Conservation (phyloP, 768 basidiomycete species). For the Mrakia gelida region DNA sequence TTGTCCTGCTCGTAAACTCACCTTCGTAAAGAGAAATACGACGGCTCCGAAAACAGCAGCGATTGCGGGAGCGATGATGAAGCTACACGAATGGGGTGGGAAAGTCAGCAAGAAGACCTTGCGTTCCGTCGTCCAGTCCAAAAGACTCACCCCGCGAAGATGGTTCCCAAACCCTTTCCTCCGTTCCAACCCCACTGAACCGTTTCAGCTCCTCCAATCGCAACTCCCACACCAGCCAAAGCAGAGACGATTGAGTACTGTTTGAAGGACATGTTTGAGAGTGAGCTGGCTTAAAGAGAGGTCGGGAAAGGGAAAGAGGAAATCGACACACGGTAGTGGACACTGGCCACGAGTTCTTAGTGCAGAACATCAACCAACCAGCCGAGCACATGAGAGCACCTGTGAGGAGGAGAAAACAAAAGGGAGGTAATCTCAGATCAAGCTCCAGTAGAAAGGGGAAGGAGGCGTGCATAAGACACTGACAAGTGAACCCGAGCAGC, state of each 20-base stretch:
- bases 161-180: slow-evolving; percentile 41
- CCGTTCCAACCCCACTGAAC: slow-evolving; percentile 51
- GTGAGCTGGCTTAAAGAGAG: too few relatives aligned
- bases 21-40: slow-evolving; percentile 20
- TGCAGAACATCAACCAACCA: slow-evolving; percentile 46
- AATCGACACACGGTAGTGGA: slow-evolving; percentile 44
- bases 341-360: slow-evolving; percentile 46
- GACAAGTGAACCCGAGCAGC: slow-evolving; percentile 48
- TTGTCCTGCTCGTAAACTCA: too few relatives aligned
- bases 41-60: slow-evolving; percentile 20
- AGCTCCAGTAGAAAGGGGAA: neutral
- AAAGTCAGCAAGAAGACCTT: too few relatives aligned
- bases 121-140: too few relatives aligned
- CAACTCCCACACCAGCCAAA: slow-evolving; percentile 50
- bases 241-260: slow-evolving; percentile 47
- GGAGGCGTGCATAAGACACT: slow-evolving; percentile 40
- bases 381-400: slow-evolving; percentile 12
- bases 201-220: slow-evolving; percentile 43
- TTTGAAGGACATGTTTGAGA: too few relatives aligned
- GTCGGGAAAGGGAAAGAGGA: too few relatives aligned
- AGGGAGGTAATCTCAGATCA: neutral
- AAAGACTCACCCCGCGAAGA: slow-evolving; percentile 10
- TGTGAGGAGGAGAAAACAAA: neutral
- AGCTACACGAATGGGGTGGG: slow-evolving; percentile 30
- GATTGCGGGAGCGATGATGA: too few relatives aligned